Evolutionary conservation across 2,329 filamentous ascomycete genomes (phyloP).

Genomic region (Bipolaris bicolor): DNA sequence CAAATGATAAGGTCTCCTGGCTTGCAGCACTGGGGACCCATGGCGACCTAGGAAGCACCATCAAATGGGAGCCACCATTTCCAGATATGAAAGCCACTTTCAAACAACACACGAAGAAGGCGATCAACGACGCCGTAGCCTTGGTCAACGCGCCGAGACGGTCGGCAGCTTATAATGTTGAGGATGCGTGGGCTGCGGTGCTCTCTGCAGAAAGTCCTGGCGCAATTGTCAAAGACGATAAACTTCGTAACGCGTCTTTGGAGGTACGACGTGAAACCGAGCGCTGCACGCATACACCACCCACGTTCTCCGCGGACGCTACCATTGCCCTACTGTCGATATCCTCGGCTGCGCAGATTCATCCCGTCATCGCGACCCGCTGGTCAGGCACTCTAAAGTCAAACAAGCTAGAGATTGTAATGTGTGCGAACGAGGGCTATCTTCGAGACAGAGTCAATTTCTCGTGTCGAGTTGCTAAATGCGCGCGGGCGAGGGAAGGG

Average conservation of each 20-base stretch:
- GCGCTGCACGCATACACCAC: slow-evolving; percentile 65
- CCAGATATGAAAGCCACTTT: slow-evolving; percentile 68
- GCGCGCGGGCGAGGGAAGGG: slow-evolving; percentile 58
- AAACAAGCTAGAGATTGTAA: slow-evolving; percentile 65
- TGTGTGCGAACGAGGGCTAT: slow-evolving; percentile 72
- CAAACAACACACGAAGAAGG: slow-evolving; percentile 66
- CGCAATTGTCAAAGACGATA: slow-evolving; percentile 57
- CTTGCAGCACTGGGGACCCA: slow-evolving; percentile 70
- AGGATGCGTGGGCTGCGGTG: slow-evolving; percentile 66
- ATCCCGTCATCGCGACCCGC: slow-evolving; percentile 70
- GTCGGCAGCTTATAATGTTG: slow-evolving; percentile 66
- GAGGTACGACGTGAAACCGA: slow-evolving; percentile 69
- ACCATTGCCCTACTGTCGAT: slow-evolving; percentile 69
- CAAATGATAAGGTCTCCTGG: slow-evolving; percentile 62
- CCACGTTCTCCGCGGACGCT: slow-evolving; percentile 67
- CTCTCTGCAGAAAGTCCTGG: slow-evolving; percentile 58
- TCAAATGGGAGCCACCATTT: slow-evolving; percentile 71
- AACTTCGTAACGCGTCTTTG: slow-evolving; percentile 60
- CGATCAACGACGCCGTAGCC: slow-evolving; percentile 67
- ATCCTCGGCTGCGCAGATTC: slow-evolving; percentile 65
- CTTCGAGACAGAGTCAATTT: slow-evolving; percentile 69
- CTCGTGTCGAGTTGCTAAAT: slow-evolving; percentile 66
- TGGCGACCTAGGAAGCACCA: slow-evolving; percentile 67
- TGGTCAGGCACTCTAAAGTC: slow-evolving; percentile 68
- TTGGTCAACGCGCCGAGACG: slow-evolving; percentile 70